These are phyloP conservation scores for Cnidoscolus chayamansa DNA, from an alignment of 441 rosid genomes.

Conservation along the genomic window DNA sequence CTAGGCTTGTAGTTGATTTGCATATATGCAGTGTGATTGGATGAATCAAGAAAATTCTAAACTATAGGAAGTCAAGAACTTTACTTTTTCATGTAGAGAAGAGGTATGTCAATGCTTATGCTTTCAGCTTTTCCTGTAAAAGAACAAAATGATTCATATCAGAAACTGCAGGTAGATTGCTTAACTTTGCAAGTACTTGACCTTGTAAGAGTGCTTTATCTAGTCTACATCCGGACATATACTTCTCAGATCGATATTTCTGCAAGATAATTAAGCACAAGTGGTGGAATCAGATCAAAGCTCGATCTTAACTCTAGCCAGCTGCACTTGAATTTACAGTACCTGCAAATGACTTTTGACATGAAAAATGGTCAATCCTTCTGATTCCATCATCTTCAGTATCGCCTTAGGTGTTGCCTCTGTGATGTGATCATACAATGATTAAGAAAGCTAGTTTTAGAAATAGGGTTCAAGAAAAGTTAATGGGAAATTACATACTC, in stretches of 20 bases:
- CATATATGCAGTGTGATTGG: too few species aligned
- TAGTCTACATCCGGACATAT: background rate
- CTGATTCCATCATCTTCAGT: constrained; percentile 67
- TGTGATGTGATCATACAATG: constrained; percentile 24
- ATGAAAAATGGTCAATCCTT: constrained; percentile 4
- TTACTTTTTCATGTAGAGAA: background rate
- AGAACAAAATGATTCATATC: background rate
- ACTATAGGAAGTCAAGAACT: background rate
- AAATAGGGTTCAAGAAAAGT: background rate
- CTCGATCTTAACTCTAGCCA: background rate
- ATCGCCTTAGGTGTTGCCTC: constrained; percentile 88
- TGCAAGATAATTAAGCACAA: background rate
- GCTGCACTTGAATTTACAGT: background rate
- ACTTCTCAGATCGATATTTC: constrained; percentile 1
- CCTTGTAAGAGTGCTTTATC: background rate
- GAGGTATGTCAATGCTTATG: background rate
- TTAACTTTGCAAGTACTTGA: background rate
- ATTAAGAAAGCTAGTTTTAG: background rate
- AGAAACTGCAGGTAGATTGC: background rate
- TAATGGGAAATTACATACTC: constrained; percentile 44
- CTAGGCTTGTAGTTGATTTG: background rate
- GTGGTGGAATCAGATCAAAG: background rate
- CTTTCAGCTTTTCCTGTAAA: background rate
- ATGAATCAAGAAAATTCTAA: background rate
- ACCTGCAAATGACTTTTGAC: constrained; percentile 18